phyloP scores from a whole-genome alignment of 179 eudicot genomes.

The Silene noctiflora region DNA sequence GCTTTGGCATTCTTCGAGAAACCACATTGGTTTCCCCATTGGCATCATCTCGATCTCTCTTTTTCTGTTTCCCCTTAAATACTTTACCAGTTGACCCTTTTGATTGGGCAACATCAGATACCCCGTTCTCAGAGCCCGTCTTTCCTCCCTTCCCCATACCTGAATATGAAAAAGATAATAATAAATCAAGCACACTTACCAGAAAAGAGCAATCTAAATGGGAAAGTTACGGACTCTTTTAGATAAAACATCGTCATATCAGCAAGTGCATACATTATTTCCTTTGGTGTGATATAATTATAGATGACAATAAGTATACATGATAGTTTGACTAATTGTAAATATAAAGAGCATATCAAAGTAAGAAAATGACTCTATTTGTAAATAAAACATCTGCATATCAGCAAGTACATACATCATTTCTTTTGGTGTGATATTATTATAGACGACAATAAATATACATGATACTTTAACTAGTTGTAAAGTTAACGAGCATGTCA shows the following conservation, averaged over 20 bases:
- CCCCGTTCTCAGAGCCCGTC: not conserved
- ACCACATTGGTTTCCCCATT: slow-evolving; percentile 30
- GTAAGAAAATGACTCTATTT: not conserved
- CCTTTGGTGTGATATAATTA: not conserved
- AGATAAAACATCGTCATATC: slow-evolving; percentile 7
- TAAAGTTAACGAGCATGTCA: not conserved
- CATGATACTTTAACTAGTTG: no score
- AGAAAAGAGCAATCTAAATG: not conserved
- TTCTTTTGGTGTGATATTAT: not conserved
- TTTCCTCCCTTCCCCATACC: slow-evolving; percentile 18
- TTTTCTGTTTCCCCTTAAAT: slow-evolving; percentile 32
- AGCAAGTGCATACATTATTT: not conserved
- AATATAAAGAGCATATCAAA: not conserved
- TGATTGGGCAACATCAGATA: slow-evolving; percentile 18
- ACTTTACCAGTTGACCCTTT: slow-evolving; percentile 22
- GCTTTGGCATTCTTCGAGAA: slow-evolving; percentile 60
- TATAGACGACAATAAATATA: not conserved
- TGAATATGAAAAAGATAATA: not conserved
- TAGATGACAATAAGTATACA: not conserved
- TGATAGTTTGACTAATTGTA: not conserved
- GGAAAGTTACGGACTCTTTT: not conserved
- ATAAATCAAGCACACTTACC: not conserved
- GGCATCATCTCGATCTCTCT: slow-evolving; percentile 28
- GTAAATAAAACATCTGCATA: not conserved
- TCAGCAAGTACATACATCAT: not conserved